These are phyloP conservation scores for Alternaria sp. DNA, from an alignment of 2,329 filamentous ascomycete species.

Conservation along the genomic window DNA sequence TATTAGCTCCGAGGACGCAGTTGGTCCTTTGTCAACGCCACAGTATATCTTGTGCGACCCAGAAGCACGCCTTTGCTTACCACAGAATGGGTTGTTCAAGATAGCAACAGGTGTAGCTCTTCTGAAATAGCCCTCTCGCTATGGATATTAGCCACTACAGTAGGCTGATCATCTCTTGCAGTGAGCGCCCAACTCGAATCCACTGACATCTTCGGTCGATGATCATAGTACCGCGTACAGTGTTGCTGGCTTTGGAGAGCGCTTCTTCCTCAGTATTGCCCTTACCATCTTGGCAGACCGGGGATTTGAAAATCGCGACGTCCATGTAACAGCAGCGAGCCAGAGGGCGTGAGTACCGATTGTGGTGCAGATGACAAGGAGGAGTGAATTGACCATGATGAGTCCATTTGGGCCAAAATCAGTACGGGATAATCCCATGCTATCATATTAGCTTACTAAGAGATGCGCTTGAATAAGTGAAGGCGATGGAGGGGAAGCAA, in stretches of 20 bases:
- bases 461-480: not conserved
- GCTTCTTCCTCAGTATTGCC: slow-evolving; percentile 5
- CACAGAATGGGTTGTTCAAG: not conserved
- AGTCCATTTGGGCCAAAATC: not conserved
- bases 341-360: not conserved
- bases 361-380: not conserved
- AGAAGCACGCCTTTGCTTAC: not conserved
- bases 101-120: not conserved
- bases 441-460: not conserved
- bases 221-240: not conserved
- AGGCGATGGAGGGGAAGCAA: not conserved
- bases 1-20: no score
- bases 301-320: not conserved
- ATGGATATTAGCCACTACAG: not conserved
- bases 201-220: not conserved
- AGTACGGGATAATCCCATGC: not conserved
- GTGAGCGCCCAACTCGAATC: not conserved
- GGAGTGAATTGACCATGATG: not conserved
- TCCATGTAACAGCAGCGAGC: slow-evolving; percentile 3
- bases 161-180: not conserved
- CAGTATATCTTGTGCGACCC: no score
- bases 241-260: slow-evolving; percentile 3
- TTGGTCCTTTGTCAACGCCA: no score
- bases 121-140: not conserved
- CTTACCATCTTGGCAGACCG: not conserved